Evolutionary conservation across 257 asterid species (phyloP).

Genomic region (Nicotiana tomentosiformis): DNA sequence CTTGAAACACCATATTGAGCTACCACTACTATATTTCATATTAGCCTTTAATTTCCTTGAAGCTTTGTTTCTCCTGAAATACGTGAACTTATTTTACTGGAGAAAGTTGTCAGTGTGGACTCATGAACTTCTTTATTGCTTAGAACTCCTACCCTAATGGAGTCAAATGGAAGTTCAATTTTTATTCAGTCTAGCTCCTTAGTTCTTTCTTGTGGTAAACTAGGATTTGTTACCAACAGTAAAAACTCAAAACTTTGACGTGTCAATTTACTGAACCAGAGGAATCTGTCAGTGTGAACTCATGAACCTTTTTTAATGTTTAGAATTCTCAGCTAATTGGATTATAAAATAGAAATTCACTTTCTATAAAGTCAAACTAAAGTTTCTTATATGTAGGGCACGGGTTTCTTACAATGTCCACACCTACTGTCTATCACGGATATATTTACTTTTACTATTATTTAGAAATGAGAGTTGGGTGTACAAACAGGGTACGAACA

Average conservation of each 20-base stretch:
- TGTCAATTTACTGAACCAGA: background rate
- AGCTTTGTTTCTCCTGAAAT: background rate
- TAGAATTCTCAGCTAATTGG: background rate
- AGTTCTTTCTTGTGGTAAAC: background rate
- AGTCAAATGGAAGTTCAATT: no score
- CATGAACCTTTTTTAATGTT: background rate
- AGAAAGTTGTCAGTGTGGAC: background rate
- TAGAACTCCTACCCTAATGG: no score
- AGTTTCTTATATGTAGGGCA: conserved; percentile 25
- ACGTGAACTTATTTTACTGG: no score
- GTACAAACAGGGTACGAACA: no score
- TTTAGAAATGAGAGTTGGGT: no score
- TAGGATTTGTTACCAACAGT: background rate
- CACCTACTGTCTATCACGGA: conserved; percentile 27
- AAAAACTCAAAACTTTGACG: background rate
- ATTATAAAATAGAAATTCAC: no score
- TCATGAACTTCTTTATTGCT: no score
- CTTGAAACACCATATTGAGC: background rate
- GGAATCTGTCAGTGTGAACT: background rate
- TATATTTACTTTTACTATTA: no score
- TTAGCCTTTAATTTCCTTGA: background rate
- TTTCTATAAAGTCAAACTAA: no score
- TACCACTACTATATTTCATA: background rate
- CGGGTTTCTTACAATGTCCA: conserved; percentile 52
- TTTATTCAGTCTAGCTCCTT: no score